A percentile compares a stretch with the other conserved stretches of the same genome.
These are phyloP conservation scores for Ophidiomyces ophidiicola DNA, from an alignment of 2,329 filamentous ascomycete genomes.

Conservation along the genomic window DNA sequence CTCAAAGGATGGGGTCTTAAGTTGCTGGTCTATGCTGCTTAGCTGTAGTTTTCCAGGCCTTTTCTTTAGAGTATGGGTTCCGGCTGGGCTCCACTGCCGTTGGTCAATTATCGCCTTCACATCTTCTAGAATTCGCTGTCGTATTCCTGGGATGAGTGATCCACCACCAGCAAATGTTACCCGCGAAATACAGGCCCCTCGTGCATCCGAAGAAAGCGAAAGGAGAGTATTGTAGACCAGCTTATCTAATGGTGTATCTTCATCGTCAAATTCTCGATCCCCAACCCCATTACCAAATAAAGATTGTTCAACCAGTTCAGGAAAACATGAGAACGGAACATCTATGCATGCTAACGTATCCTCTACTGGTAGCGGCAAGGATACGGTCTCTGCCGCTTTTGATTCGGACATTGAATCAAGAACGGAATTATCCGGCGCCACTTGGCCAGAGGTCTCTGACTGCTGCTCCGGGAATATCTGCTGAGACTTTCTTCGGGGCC, in stretches of 20 bases:
- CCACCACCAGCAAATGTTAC: conserved; percentile 78
- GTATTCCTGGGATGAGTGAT: conserved; percentile 66
- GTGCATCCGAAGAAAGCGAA: conserved; percentile 65
- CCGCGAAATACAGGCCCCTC: conserved; percentile 75
- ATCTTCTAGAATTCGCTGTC: conserved; percentile 63
- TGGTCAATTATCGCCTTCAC: conserved; percentile 53
- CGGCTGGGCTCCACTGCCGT: conserved; percentile 65
- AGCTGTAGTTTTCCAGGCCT: conserved; percentile 24
- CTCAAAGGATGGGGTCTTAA: not conserved
- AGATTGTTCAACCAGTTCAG: conserved; percentile 60
- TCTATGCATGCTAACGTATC: conserved; percentile 38
- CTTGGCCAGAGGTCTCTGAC: conserved; percentile 24
- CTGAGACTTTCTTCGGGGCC: conserved; percentile 16
- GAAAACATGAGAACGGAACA: conserved; percentile 57
- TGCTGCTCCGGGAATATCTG: conserved; percentile 4
- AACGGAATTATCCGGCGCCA: conserved; percentile 17
- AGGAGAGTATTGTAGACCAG: conserved; percentile 67
- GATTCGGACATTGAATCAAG: conserved; percentile 20
- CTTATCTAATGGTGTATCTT: conserved; percentile 66
- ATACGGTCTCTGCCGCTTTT: conserved; percentile 20
- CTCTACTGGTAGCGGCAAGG: conserved; percentile 34
- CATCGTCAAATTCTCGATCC: conserved; percentile 60
- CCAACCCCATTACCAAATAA: conserved; percentile 52
- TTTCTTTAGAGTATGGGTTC: conserved; percentile 52
- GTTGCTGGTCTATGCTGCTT: not conserved